A percentile compares a stretch with the other conserved stretches of the same genome.
Conservation (phyloP, 108 stramenopile genomes). For the Cyclotella baltica region DNA sequence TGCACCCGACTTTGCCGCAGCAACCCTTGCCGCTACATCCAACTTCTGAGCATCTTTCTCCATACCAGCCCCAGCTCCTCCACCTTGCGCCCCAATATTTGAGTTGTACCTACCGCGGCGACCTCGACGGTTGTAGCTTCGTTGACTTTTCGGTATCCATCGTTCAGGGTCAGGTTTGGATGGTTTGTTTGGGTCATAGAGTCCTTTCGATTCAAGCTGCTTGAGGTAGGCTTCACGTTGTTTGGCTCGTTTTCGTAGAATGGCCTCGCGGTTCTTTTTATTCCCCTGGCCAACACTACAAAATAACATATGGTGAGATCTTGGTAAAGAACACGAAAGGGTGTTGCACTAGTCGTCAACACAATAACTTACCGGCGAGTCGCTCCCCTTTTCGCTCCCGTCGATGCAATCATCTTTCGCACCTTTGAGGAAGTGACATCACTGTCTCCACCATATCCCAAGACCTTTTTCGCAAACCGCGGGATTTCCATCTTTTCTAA, state of each 20-base stretch:
- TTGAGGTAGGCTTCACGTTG: slow-evolving; percentile 74
- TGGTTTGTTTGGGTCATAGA: slow-evolving; percentile 82
- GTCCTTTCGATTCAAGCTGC: slow-evolving; percentile 65
- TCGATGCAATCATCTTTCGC: slow-evolving; percentile 47
- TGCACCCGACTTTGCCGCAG: slow-evolving; percentile 50
- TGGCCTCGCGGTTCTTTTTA: slow-evolving; percentile 61
- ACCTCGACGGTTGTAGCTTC: slow-evolving; percentile 83
- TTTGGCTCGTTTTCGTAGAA: slow-evolving; percentile 70
- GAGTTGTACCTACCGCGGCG: slow-evolving; percentile 57
- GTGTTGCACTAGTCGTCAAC: not conserved
- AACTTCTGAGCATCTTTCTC: slow-evolving; percentile 88
- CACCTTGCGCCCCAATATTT: slow-evolving; percentile 82
- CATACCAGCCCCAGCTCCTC: slow-evolving; percentile 82
- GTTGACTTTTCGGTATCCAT: slow-evolving; percentile 94
- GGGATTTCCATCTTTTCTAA: slow-evolving; percentile 77
- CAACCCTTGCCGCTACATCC: slow-evolving; percentile 91
- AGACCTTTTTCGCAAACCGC: slow-evolving; percentile 51
- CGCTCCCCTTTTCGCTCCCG: slow-evolving; percentile 36
- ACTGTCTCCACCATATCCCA: slow-evolving; percentile 15
- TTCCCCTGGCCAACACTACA: slow-evolving; percentile 35
- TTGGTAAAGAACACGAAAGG: not conserved
- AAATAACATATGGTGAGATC: slow-evolving; percentile 10
- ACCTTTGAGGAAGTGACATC: slow-evolving; percentile 25
- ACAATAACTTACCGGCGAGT: not conserved
- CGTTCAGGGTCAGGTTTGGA: slow-evolving; percentile 94